Evolutionary conservation across 441 rosid species (phyloP).

Genomic region (Manihot esculenta): DNA sequence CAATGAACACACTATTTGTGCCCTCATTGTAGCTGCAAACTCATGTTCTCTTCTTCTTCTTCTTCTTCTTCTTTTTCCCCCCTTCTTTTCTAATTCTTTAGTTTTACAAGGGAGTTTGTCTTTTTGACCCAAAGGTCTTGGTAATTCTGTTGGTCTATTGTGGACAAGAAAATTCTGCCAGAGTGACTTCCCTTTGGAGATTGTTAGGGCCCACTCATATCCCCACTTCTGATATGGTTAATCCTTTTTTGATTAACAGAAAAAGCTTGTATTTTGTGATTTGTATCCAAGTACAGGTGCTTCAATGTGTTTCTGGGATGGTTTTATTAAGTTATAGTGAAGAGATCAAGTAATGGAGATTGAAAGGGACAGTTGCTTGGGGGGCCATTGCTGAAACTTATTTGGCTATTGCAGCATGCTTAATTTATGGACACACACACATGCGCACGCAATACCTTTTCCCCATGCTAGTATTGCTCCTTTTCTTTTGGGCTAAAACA

Average conservation of each 20-base stretch:
- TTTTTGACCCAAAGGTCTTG: not conserved
- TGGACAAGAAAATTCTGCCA: not conserved
- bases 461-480: not conserved
- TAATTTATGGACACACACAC: not conserved
- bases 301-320: not conserved
- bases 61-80: not conserved
- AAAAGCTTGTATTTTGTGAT: not conserved
- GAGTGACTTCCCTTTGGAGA: not conserved
- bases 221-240: not conserved
- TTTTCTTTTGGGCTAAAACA: not conserved
- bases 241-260: too few species aligned
- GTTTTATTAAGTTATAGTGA: not conserved
- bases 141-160: not conserved
- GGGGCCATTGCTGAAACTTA: not conserved
- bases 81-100: not conserved
- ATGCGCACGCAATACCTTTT: not conserved
- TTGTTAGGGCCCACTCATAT: not conserved
- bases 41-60: not conserved
- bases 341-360: not conserved
- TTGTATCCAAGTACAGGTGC: not conserved
- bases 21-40: not conserved
- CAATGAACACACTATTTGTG: not conserved
- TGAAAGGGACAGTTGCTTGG: not conserved
- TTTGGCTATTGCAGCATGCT: not conserved
- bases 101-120: not conserved